Percentiles rank a stretch among this genome's conserved stretches.
These are phyloP conservation scores for Ciborinia camelliae DNA, from an alignment of 2,329 filamentous ascomycete species.

Conservation along the genomic window DNA sequence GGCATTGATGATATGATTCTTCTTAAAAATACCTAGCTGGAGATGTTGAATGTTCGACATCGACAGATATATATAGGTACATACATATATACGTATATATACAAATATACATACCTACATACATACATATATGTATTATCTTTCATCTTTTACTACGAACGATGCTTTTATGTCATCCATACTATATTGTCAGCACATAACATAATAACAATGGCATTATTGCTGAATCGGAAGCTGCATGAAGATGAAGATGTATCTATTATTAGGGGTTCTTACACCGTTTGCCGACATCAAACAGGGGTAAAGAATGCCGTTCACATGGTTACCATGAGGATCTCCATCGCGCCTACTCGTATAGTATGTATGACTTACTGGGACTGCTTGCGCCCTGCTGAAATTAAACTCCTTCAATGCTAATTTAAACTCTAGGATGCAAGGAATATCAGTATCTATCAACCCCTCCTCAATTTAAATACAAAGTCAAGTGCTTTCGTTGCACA, in stretches of 20 bases:
- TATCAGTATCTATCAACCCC: slow-evolving; percentile 11
- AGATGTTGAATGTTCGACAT: too few relatives aligned
- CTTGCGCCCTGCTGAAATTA: slow-evolving; percentile 19
- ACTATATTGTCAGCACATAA: background rate
- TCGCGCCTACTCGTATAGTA: background rate
- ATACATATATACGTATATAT: too few relatives aligned
- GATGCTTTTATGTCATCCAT: background rate
- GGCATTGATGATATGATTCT: background rate
- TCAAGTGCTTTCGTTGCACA: background rate
- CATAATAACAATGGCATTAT: slow-evolving; percentile 10
- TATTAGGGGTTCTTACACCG: slow-evolving; percentile 2
- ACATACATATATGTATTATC: too few relatives aligned
- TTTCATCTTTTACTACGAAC: background rate
- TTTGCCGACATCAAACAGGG: slow-evolving; percentile 15
- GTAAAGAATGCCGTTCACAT: slow-evolving; percentile 16
- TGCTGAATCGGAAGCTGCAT: background rate
- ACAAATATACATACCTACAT: too few relatives aligned
- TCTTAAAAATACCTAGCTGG: too few relatives aligned
- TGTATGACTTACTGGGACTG: background rate
- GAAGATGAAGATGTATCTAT: slow-evolving; percentile 4
- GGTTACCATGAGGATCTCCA: slow-evolving; percentile 17
- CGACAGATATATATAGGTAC: too few relatives aligned
- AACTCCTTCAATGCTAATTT: background rate
- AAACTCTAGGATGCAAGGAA: background rate
- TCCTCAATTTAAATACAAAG: slow-evolving; percentile 5